Conservation (phyloP, 495 filamentous ascomycete species). For the Talaromyces nanjingensis region DNA sequence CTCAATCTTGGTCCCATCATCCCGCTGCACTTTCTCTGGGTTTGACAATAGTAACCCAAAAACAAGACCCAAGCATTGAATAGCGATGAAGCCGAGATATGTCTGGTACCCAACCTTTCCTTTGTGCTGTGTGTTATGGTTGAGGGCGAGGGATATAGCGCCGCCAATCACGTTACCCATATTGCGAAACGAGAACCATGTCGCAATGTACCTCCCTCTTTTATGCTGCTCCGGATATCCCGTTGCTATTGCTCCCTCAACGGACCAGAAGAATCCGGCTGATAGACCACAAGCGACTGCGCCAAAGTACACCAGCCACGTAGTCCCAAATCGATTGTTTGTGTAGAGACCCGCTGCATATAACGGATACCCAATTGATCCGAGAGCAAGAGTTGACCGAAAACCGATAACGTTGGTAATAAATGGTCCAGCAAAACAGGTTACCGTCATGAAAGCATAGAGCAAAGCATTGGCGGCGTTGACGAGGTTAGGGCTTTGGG, state of each 20-base stretch:
- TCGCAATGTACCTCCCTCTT: conserved; percentile 40
- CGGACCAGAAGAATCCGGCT: conserved; percentile 47
- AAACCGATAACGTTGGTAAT: conserved; percentile 34
- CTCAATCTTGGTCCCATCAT: conserved; percentile 32
- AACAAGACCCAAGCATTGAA: conserved; percentile 43
- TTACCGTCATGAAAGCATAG: conserved; percentile 23
- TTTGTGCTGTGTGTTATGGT: conserved; percentile 32
- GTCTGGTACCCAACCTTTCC: conserved; percentile 47
- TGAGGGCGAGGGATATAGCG: conserved; percentile 47
- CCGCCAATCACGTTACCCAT: conserved; percentile 48
- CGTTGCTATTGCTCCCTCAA: conserved; percentile 47
- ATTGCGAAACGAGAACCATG: conserved; percentile 49
- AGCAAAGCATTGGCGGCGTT: conserved; percentile 50
- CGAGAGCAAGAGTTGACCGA: conserved; percentile 41
- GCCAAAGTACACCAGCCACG: conserved; percentile 50
- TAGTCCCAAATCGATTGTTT: conserved; percentile 48
- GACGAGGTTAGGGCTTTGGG: conserved; percentile 45
- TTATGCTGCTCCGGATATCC: conserved; percentile 47
- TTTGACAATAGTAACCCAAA: conserved; percentile 42
- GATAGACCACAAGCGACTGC: conserved; percentile 46
- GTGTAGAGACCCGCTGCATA: conserved; percentile 49
- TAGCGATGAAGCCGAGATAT: conserved; percentile 44
- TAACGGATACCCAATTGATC: conserved; percentile 46
- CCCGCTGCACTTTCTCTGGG: conserved; percentile 45
- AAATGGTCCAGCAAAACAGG: conserved; percentile 16